These are phyloP conservation scores for Castanea sativa DNA, from an alignment of 306 rosid species.

Conservation along the genomic window DNA sequence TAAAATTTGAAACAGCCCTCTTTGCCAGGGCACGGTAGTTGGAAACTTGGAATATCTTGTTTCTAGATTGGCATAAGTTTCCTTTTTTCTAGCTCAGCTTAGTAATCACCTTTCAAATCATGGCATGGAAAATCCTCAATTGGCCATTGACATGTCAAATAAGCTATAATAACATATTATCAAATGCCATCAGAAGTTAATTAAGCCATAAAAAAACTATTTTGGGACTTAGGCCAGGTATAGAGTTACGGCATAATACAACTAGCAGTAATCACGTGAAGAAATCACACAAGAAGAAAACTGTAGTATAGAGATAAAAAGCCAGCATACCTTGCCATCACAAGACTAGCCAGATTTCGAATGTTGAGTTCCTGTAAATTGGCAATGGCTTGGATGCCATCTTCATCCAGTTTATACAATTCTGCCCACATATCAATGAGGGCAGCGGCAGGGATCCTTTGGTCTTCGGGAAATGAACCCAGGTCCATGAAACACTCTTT, in stretches of 20 bases:
- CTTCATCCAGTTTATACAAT: conserved; percentile 32
- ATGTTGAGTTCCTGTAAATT: conserved; percentile 5
- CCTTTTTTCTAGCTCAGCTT: not conserved
- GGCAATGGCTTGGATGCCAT: conserved; percentile 19
- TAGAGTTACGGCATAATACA: not conserved
- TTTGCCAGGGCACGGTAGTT: no score
- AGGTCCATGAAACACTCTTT: conserved; percentile 74
- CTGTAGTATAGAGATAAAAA: not conserved
- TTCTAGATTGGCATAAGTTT: not conserved
- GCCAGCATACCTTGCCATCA: conserved; percentile 31
- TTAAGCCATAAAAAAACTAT: not conserved
- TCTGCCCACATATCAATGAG: conserved; percentile 60
- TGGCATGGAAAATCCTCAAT: not conserved
- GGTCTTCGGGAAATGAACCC: conserved; percentile 62
- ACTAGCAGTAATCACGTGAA: not conserved
- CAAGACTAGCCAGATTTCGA: conserved; percentile 15
- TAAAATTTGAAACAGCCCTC: not conserved
- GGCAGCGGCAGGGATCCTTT: conserved; percentile 41
- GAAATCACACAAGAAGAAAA: not conserved
- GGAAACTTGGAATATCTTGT: not conserved
- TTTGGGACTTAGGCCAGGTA: not conserved
- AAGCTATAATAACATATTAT: not conserved
- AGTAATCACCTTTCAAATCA: not conserved
- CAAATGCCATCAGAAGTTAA: not conserved
- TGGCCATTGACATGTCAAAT: not conserved